Percentiles rank a stretch among this genome's conserved stretches.
Conservation (phyloP, 1,139 yeast genomes). For the Lodderomyces margitis region DNA sequence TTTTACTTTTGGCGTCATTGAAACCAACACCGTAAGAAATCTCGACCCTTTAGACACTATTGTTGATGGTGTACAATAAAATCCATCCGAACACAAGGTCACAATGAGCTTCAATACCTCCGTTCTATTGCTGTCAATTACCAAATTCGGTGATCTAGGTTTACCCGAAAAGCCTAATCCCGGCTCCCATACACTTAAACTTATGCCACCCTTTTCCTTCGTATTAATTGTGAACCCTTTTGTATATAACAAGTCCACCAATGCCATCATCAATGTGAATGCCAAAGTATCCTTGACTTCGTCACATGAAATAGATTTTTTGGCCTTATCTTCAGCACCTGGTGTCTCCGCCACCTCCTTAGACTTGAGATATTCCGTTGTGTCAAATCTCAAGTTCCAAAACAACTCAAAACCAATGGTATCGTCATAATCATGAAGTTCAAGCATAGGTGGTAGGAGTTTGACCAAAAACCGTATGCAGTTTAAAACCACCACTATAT, state of each 20-base stretch:
- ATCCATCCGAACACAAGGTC: slow-evolving; percentile 59
- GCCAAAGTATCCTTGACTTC: slow-evolving; percentile 43
- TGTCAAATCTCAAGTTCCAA: slow-evolving; percentile 17
- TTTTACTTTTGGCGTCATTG: slow-evolving; percentile 48
- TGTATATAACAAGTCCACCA: slow-evolving; percentile 56
- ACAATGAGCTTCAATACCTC: slow-evolving; percentile 65
- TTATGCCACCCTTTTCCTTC: slow-evolving; percentile 7
- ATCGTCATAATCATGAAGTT: slow-evolving; percentile 30
- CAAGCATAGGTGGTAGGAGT: slow-evolving; percentile 68
- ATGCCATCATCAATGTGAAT: slow-evolving; percentile 41
- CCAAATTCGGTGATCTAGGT: slow-evolving; percentile 45
- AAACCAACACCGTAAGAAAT: slow-evolving; percentile 58
- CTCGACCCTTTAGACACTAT: slow-evolving; percentile 53
- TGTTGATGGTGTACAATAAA: slow-evolving; percentile 51
- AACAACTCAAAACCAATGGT: slow-evolving; percentile 42
- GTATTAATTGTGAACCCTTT: slow-evolving; percentile 55
- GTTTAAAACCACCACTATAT: slow-evolving; percentile 38
- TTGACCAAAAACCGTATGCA: slow-evolving; percentile 67
- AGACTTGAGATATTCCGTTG: not conserved
- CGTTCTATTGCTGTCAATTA: slow-evolving; percentile 61
- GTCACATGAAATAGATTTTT: not conserved
- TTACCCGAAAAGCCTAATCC: slow-evolving; percentile 59
- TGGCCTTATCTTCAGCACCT: not conserved
- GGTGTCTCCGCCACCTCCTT: not conserved
- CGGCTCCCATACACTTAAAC: slow-evolving; percentile 60